Base-by-base conservation (phyloP, 805 yeast genomes). In the Groenewaldozyma tartarivorans region DNA sequence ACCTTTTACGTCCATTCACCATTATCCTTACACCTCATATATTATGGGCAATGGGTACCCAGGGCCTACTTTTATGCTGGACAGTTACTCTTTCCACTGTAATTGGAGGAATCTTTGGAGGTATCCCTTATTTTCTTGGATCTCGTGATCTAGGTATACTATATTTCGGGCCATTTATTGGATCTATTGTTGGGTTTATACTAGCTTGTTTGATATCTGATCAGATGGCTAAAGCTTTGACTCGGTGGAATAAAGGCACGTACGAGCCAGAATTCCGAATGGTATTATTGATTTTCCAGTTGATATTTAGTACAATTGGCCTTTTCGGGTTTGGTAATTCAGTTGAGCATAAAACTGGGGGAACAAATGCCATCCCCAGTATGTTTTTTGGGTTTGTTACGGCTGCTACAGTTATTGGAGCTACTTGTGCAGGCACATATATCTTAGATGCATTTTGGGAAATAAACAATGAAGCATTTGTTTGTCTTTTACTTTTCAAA, bases 261-360 rank as follows among this genome's bases (percentile, higher is more conserved):
- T 68, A 77, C 3, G 68, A 69, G 39, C 75, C 82, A 0, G 82
- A 77, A 50, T 74, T 70, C 47, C 62, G 82, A 46, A 60, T 76
- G 15, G 74, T 77, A 75, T 68, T 70, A n/a, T 49, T 73, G 47
- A 41, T 60, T 2, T 55, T 69, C 5, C 72, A 70, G 45, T 61
- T 64, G 51, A 58, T 77, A 29, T 49, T 77, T 6, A 75, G 76
- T 4, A 77, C 79, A 1, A 64, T 67, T 0, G 75, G 81, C 0
- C 61, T 79, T n/a, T 76, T 79, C 69, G 85, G 85, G 36, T 69
- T 77, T 34, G 83, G 81, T 9, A 78, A 82, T 0, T 68, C 69
- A 24, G 29, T 24, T 24, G 13, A 24, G 29, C 11, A 24, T 9
- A 24, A 24, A 24, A 9, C 7, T 13, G 29, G 29, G 13, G 29